Conservation (phyloP, 2,329 filamentous ascomycete species). For the Tolypocladium pustulatum region DNA sequence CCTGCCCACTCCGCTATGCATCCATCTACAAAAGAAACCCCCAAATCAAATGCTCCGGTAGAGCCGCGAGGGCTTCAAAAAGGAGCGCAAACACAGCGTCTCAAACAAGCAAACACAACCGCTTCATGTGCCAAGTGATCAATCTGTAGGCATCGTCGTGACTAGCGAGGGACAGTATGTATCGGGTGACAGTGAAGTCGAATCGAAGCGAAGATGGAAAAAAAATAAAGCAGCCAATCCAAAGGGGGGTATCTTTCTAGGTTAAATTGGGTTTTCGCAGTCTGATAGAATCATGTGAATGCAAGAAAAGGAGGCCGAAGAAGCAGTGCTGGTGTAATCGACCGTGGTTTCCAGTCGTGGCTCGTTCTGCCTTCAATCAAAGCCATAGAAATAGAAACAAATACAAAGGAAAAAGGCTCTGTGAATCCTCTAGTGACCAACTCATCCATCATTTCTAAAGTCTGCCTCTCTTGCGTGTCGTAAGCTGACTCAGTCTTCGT, state of each 20-base stretch:
- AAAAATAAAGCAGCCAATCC: slow-evolving; percentile 17
- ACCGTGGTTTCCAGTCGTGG: neutral
- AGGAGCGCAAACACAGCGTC: neutral
- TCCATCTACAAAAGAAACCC: slow-evolving; percentile 1
- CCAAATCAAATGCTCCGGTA: neutral
- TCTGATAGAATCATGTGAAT: slow-evolving; percentile 10
- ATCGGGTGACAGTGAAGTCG: neutral
- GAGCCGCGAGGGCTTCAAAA: neutral
- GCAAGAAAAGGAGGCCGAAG: neutral
- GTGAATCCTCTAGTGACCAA: neutral
- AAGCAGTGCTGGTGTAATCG: neutral
- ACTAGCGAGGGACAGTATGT: neutral
- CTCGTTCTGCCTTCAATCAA: neutral
- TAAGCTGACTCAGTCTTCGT: slow-evolving; percentile 27
- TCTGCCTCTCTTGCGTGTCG: neutral
- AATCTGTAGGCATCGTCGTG: neutral
- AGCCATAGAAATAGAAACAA: neutral
- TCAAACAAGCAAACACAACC: neutral
- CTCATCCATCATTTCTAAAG: neutral
- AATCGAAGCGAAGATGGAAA: slow-evolving; percentile 3
- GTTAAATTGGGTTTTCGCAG: slow-evolving; percentile 14
- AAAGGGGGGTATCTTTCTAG: slow-evolving; percentile 30
- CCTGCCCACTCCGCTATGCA: slow-evolving; percentile 9
- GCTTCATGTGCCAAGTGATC: neutral
- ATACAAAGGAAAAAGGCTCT: slow-evolving; percentile 1